Evolutionary conservation across 306 rosid species (phyloP), one percentile per base, ranked within the genome.

Genomic region (Biancaea sappan): DNA sequence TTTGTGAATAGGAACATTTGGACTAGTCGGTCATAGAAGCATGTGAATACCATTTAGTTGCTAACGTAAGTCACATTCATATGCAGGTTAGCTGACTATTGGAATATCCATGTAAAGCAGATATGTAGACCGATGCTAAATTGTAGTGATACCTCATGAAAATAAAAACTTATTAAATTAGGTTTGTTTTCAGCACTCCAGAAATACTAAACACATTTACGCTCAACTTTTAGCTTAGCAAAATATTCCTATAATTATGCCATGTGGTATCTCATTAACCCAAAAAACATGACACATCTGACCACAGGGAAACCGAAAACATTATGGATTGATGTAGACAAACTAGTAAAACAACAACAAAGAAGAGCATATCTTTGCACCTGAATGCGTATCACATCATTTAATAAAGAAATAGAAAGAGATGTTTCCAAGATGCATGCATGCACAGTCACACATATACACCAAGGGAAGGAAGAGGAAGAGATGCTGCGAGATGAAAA

Each of bases 291-390:
- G 21, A 18, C 46, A 73, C n/a, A 8, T 18, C 25, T 25, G 72
- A 29, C 22, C 14, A 69, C 6, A 32, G 50, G 22, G 19, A 35
- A 19, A 52, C 8, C 9, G 48, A 6, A 47, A 13, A 4, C 6
- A 16, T 54, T 56, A 40, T 15, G 25, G 25, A 21, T 28, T 44
- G 35, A 58, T 24, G 58, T 54, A 54, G 12, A 56, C 19, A 66
- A 56, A 76, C 48, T 56, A 68, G 46, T 57, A 21, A 58, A 47
- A 37, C 58, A 35, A 37, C 52, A 34, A 54, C 24, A 16, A 34
- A 71, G 67, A 31, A 61, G 13, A 12, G 2, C 51, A 31, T 35
- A 79, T 84, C 83, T 69, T 82, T 54, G 80, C 86, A 61, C 86
- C 83, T 26, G 77, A 62, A 78, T 6, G 46, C 86, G 74, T 69